A percentile compares a stretch with the other conserved stretches of the same genome.
phyloP scores from a whole-genome alignment of 2,329 filamentous ascomycete genomes.

The Anisogramma anomala region DNA sequence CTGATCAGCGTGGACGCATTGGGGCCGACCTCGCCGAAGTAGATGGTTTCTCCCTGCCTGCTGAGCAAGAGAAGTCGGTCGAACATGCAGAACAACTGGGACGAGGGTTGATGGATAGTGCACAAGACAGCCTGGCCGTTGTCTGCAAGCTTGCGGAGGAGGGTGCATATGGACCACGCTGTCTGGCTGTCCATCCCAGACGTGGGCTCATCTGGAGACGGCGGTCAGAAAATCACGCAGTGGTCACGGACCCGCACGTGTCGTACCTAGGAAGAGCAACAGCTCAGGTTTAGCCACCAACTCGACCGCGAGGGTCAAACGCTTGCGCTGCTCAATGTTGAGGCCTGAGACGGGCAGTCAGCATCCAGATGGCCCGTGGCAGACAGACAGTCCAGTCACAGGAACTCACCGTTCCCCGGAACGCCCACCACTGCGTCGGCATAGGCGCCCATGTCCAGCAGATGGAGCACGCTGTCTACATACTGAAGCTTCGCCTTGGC shows the following conservation, averaged over 20 bases:
- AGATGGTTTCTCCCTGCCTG: slow-evolving; percentile 40
- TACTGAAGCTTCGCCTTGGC: slow-evolving; percentile 62
- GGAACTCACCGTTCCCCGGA: neutral
- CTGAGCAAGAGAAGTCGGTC: slow-evolving; percentile 44
- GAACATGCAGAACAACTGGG: slow-evolving; percentile 44
- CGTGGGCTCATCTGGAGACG: slow-evolving; percentile 40
- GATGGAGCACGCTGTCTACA: slow-evolving; percentile 66
- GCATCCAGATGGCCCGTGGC: neutral
- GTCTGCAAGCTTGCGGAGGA: slow-evolving; percentile 49
- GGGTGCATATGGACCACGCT: slow-evolving; percentile 50
- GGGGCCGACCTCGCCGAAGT: slow-evolving; percentile 41
- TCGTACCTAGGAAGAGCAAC: slow-evolving; percentile 40
- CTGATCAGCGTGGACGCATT: slow-evolving; percentile 36
- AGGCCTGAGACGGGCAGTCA: slow-evolving; percentile 27
- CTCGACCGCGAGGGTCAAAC: slow-evolving; percentile 59
- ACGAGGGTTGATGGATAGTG: slow-evolving; percentile 49
- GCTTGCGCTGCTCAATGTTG: slow-evolving; percentile 44
- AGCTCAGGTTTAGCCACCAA: slow-evolving; percentile 31
- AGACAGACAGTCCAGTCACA: neutral
- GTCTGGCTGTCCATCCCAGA: slow-evolving; percentile 47
- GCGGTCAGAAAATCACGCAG: too few species aligned
- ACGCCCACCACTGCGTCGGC: slow-evolving; percentile 36
- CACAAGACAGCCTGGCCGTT: slow-evolving; percentile 48
- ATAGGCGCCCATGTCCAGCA: slow-evolving; percentile 38
- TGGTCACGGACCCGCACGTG: too few species aligned